These are phyloP conservation scores for Zarea fungicola DNA, from an alignment of 2,329 filamentous ascomycete genomes.

Conservation along the genomic window DNA sequence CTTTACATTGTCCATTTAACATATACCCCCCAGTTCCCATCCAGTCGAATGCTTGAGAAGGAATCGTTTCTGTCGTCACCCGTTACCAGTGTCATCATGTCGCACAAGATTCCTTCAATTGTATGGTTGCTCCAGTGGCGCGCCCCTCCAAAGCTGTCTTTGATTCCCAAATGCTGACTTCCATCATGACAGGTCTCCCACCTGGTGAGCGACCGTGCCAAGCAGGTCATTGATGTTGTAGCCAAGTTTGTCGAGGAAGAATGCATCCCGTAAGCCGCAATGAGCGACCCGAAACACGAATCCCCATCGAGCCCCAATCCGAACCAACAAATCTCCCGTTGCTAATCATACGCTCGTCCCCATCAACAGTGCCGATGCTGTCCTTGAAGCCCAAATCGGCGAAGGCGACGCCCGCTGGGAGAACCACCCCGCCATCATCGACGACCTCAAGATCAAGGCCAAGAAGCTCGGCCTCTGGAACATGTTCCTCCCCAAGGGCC, in stretches of 20 bases:
- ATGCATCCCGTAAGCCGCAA: constrained; percentile 73
- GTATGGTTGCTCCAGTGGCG: constrained; percentile 27
- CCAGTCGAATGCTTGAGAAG: constrained; percentile 11
- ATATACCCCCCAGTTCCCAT: too few species aligned
- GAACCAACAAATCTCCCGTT: too few species aligned
- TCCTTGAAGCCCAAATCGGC: constrained; percentile 76
- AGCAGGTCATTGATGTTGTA: constrained; percentile 78
- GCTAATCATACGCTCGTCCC: background rate
- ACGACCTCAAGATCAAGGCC: constrained; percentile 83
- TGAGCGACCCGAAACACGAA: too few species aligned
- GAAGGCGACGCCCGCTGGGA: constrained; percentile 73
- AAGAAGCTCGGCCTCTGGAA: constrained; percentile 88
- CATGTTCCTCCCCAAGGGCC: constrained; percentile 91
- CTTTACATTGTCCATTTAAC: too few species aligned
- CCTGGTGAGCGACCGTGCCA: constrained; percentile 76
- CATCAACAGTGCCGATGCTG: constrained; percentile 60
- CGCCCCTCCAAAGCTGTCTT: background rate
- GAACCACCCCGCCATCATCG: constrained; percentile 72
- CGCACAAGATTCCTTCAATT: constrained; percentile 41
- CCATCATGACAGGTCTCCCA: constrained; percentile 35
- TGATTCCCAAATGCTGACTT: background rate
- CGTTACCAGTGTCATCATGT: constrained; percentile 30
- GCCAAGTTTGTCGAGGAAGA: constrained; percentile 97
- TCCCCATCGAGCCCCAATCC: too few species aligned
- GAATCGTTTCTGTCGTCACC: constrained; percentile 7